Evolutionary conservation across 2,329 filamentous ascomycete genomes (phyloP).

Genomic region (Ophiosphaerella korrae): DNA sequence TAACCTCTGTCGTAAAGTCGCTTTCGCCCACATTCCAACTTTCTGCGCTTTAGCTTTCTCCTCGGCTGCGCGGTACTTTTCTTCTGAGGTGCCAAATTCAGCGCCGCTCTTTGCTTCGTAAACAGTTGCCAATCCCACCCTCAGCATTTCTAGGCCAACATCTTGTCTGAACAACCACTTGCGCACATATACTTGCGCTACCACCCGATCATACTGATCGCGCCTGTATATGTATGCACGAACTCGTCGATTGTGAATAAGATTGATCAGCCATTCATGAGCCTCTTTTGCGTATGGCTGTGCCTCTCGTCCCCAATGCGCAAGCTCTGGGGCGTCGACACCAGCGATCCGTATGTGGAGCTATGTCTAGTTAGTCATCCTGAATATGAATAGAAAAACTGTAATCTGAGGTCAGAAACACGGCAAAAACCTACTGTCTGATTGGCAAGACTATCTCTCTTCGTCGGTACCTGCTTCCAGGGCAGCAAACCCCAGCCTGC

Average conservation of each 20-base stretch:
- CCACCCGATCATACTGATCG: conserved; percentile 91
- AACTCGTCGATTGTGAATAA: conserved; percentile 74
- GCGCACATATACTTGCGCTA: conserved; percentile 81
- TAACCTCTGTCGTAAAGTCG: conserved; percentile 46
- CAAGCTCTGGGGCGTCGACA: conserved; percentile 88
- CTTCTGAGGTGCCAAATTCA: conserved; percentile 77
- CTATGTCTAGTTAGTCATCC: conserved; percentile 52
- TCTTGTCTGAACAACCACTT: conserved; percentile 72
- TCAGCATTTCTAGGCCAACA: conserved; percentile 89
- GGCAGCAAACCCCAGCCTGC: conserved; percentile 92
- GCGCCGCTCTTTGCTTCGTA: conserved; percentile 91
- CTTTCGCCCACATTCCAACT: conserved; percentile 69
- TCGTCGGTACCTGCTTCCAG: conserved; percentile 70
- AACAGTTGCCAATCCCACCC: conserved; percentile 80
- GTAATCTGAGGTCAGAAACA: background rate
- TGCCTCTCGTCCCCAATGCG: conserved; percentile 87
- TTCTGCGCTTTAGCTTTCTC: conserved; percentile 51
- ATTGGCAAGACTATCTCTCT: conserved; percentile 71
- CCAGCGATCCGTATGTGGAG: conserved; percentile 90
- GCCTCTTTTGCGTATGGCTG: conserved; percentile 87
- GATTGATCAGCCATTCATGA: conserved; percentile 75
- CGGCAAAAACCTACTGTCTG: conserved; percentile 66
- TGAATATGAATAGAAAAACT: background rate
- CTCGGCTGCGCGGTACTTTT: conserved; percentile 69
- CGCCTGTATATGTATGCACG: conserved; percentile 80